Evolutionary conservation across 169 alveolate genomes (phyloP).

Genomic region (Miamiensis avidus): DNA sequence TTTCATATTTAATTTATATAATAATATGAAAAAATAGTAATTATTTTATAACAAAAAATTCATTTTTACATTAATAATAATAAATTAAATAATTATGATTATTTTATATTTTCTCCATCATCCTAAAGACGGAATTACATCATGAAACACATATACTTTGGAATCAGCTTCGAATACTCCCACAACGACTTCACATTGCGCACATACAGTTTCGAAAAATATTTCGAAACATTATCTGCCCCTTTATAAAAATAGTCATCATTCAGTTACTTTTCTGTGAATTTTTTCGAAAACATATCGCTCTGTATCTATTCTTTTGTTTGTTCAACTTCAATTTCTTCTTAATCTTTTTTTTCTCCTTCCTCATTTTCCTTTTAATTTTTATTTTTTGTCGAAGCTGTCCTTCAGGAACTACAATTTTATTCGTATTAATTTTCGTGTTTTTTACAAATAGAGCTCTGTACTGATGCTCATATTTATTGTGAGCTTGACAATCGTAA

Average conservation of each 20-base stretch:
- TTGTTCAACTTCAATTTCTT: not conserved
- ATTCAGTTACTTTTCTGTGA: not conserved
- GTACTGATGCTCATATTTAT: not conserved
- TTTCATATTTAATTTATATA: no score
- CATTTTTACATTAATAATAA: no score
- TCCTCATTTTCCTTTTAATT: no score
- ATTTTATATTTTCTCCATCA: no score
- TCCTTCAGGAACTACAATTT: not conserved
- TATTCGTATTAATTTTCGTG: not conserved
- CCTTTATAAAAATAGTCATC: not conserved
- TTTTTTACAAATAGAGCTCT: not conserved
- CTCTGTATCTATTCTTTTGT: not conserved
- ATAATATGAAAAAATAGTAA: no score
- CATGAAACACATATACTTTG: not conserved
- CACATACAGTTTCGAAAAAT: not conserved
- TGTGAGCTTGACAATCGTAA: not conserved
- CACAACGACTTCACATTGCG: not conserved
- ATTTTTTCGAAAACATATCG: not conserved
- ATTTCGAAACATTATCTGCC: not conserved
- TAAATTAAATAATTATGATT: no score
- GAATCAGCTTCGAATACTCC: not conserved
- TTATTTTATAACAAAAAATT: no score
- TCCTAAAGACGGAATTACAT: not conserved
- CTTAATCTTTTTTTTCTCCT: not conserved
- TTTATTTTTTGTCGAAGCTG: no score